Percentiles rank a stretch among this genome's conserved stretches.
phyloP scores from a whole-genome alignment of 2,329 filamentous ascomycete genomes.

The Sporothrix curviconia region DNA sequence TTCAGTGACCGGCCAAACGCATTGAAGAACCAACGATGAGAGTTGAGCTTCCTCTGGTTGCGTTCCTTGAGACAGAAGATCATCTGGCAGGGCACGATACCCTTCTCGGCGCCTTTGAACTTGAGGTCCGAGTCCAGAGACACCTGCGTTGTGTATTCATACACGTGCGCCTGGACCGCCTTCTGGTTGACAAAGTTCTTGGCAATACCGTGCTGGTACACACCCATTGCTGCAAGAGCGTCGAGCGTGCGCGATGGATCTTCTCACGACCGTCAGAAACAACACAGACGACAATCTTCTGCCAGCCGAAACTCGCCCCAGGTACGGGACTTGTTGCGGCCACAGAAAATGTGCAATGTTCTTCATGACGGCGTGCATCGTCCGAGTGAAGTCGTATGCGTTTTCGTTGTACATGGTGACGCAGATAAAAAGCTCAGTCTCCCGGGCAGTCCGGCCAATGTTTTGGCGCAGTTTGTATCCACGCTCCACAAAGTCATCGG shows the following conservation, averaged over 20 bases:
- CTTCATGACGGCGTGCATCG: conserved; percentile 98
- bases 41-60: conserved; percentile 96
- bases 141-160: conserved; percentile 98
- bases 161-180: conserved; percentile 92
- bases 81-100: conserved; percentile 95
- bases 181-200: conserved; percentile 98
- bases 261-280: conserved; percentile 86
- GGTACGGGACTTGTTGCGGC: conserved; percentile 80
- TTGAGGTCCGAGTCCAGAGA: conserved; percentile 92
- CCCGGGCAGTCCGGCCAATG: conserved; percentile 83
- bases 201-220: conserved; percentile 96
- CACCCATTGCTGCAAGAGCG: conserved; percentile 89
- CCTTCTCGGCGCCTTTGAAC: conserved; percentile 98
- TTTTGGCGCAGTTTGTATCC: conserved; percentile 82
- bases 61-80: conserved; percentile 98
- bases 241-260: conserved; percentile 89
- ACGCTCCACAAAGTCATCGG: conserved; percentile 85
- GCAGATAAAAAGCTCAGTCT: conserved; percentile 93
- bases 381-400: conserved; percentile 91
- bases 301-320: conserved; percentile 98
- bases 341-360: conserved; percentile 97
- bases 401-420: conserved; percentile 99
- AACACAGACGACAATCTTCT: conserved; percentile 97
- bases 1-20: conserved; percentile 88
- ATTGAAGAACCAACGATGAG: conserved; percentile 98